Conservation (phyloP, 176 grass and related monocot genomes). For the Aechmea fasciata region DNA sequence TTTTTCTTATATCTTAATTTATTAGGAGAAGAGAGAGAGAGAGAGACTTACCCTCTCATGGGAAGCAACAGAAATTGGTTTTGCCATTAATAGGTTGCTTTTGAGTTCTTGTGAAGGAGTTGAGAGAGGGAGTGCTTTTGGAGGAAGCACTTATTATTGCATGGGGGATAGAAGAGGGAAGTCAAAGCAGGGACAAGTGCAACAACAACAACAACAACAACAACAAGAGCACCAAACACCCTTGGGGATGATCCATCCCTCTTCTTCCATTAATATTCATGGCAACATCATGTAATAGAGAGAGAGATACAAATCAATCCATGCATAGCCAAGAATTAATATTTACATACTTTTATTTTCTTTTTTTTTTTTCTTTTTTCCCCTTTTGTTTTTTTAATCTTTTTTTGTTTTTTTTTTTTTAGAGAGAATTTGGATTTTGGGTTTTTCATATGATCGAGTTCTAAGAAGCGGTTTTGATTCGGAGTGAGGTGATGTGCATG, state of each 20-base stretch:
- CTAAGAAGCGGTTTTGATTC: no score
- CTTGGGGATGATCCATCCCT: constrained; percentile 32
- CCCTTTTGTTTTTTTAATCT: background rate
- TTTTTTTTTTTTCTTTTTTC: background rate
- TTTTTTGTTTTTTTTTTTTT: background rate
- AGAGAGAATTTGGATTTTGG: background rate
- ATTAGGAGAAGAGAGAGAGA: background rate
- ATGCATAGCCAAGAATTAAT: background rate
- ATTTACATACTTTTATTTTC: background rate
- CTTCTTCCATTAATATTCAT: constrained; percentile 32
- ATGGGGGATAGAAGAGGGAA: constrained; percentile 21
- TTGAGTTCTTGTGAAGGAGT: constrained; percentile 17
- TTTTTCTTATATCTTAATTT: background rate
- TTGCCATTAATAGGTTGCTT: constrained; percentile 28
- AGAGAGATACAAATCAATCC: background rate
- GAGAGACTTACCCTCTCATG: constrained; percentile 2
- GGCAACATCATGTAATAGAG: constrained; percentile 23
- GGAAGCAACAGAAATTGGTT: constrained; percentile 3
- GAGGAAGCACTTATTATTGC: constrained; percentile 19
- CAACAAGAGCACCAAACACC: constrained; percentile 17
- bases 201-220: constrained; percentile 9
- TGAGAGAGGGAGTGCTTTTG: constrained; percentile 3
- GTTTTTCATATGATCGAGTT: no score
- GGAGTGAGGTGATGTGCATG: background rate
- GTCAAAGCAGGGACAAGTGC: background rate